Percentiles rank a stretch among this genome's conserved stretches.
Evolutionary conservation across 495 filamentous ascomycete genomes (phyloP).

Genomic region (Neurospora sp.): DNA sequence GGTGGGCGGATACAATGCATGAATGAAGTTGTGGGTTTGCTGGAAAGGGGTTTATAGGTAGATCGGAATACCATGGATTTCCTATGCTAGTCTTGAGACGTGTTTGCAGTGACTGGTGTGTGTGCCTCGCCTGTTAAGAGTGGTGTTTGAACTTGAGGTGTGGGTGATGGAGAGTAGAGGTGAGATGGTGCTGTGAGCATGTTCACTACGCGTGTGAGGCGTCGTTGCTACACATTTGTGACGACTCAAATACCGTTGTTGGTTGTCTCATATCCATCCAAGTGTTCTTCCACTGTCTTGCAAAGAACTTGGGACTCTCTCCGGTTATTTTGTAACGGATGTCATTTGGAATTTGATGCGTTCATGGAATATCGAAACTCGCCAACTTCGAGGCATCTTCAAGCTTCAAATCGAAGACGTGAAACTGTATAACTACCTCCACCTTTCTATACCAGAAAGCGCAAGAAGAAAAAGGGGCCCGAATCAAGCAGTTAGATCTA

Average conservation of each 20-base stretch:
- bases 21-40: not conserved
- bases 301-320: not conserved
- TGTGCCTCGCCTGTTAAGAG: not conserved
- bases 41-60: not conserved
- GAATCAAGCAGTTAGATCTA: too few species aligned
- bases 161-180: not conserved
- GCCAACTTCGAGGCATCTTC: not conserved
- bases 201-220: not conserved
- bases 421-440: not conserved
- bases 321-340: not conserved
- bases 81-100: not conserved
- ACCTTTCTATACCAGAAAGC: not conserved
- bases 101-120: not conserved
- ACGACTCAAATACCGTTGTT: not conserved
- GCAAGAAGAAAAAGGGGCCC: too few species aligned
- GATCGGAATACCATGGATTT: not conserved
- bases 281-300: not conserved
- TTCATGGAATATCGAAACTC: rapidly evolving
- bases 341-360: not conserved
- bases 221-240: not conserved
- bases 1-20: not conserved
- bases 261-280: not conserved
- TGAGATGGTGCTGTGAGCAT: not conserved
- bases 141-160: not conserved
- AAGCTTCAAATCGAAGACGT: not conserved